Percentiles rank a stretch among this genome's conserved stretches.
phyloP scores from a whole-genome alignment of 805 yeast genomes.

The Ogataea neopini region DNA sequence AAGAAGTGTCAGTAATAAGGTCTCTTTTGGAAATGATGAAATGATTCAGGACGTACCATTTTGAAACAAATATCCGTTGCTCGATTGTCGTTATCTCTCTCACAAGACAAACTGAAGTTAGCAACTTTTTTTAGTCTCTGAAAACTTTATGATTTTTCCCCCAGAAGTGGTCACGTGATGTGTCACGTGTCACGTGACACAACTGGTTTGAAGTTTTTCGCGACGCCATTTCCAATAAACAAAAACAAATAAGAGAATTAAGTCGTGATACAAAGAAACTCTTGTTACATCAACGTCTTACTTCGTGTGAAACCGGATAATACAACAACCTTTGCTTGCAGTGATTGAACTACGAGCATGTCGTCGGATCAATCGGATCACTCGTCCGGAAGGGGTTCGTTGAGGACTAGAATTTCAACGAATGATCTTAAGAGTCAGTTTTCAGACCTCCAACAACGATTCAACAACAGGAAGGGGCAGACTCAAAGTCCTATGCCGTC shows the following conservation, averaged over 20 bases:
- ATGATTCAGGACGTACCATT: no score
- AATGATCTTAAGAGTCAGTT: slow-evolving; percentile 43
- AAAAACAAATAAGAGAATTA: slow-evolving; percentile 3
- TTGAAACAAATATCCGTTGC: no score
- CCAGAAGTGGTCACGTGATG: no score
- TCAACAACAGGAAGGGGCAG: slow-evolving; percentile 19
- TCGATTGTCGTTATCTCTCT: no score
- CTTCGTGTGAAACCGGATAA: neutral
- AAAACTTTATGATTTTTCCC: neutral
- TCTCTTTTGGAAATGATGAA: no score
- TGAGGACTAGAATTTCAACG: slow-evolving; percentile 25
- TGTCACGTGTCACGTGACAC: neutral
- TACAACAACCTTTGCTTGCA: neutral
- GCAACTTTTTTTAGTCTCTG: neutral
- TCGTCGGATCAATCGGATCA: slow-evolving; percentile 10
- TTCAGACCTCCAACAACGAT: slow-evolving; percentile 42
- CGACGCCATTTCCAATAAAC: slow-evolving; percentile 7
- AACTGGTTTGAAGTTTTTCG: slow-evolving; percentile 3
- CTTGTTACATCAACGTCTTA: neutral
- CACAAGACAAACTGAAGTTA: no score
- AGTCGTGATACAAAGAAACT: neutral
- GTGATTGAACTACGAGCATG: neutral
- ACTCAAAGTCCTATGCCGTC: neutral
- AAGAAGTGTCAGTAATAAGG: neutral
- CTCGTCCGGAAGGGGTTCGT: slow-evolving; percentile 11